Conservation (phyloP, 768 basidiomycete genomes). For the Amanita rubescens region DNA sequence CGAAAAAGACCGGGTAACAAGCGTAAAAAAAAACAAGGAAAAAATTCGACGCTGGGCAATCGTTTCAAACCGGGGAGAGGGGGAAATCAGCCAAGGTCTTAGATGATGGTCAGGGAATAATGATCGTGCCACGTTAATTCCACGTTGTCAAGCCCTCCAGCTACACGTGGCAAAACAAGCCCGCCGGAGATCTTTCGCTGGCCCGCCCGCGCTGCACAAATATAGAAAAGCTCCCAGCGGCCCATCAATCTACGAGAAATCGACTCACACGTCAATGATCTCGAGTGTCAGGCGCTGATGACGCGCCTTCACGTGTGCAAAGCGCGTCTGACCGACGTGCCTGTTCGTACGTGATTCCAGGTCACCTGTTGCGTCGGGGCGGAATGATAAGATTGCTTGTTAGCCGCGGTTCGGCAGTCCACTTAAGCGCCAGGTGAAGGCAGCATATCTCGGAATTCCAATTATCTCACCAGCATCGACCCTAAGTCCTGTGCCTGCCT, state of each 20-base stretch:
- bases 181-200: background rate
- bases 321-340: background rate
- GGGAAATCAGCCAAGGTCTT: background rate
- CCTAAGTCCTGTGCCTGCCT: background rate
- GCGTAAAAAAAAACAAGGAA: background rate
- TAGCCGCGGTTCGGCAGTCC: no score
- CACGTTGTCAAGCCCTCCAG: conserved; percentile 28
- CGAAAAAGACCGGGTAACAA: no score
- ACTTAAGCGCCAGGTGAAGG: no score
- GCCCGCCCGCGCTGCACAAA: background rate
- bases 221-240: background rate
- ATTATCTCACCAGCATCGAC: background rate
- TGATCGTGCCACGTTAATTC: conserved; percentile 25
- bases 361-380: no score
- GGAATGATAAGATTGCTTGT: no score
- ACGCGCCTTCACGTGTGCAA: no score
- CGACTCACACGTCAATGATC: background rate
- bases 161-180: conserved; percentile 22
- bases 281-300: background rate
- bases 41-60: background rate
- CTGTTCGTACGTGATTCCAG: background rate
- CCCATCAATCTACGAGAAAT: background rate
- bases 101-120: background rate
- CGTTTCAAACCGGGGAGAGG: background rate
- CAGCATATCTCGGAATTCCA: background rate